Evolutionary conservation across 176 grass and related monocot species (phyloP), one percentile per base, ranked within the genome.

Genomic region (Oropetium thomaeum): DNA sequence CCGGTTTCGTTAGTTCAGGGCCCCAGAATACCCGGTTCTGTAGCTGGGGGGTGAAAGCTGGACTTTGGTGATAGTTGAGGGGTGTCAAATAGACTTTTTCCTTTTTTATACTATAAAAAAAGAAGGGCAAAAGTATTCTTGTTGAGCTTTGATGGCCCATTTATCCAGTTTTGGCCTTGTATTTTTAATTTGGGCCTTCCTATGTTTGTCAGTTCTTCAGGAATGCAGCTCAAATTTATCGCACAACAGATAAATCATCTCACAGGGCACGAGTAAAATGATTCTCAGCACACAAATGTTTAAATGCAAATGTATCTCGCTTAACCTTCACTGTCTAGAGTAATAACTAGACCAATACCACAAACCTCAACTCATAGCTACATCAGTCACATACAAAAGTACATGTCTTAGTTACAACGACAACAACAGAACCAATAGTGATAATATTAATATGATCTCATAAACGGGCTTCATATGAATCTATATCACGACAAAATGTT

Each of bases 401-500:
- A n/a, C 61, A 74, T 67, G 23, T 29, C 65, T 30, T 44, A 17
- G 55, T 54, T 47, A 71, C 44, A 81, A 71, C 19, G 64, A 65
- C 35, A 75, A 20, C 4, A 39, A 12, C 67, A 85, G 4, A 67
- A 79, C 23, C 11, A 45, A 64, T 31, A 35, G 2, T 42, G 40
- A 62, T 26, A 31, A 78, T 26, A 35, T 35, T 35, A 12, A 28
- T 85, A 12, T 61, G 7, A 43, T 58, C 39, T 38, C 33, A 37
- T 37, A 55, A 40, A 72, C 11, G 37, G 57, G 22, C 5, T 8
- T 28, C 15, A 27, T 19, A 20, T 31, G 15, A 28, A 43, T 14
- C 58, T 70, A 22, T 17, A 65, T 23, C 25, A 17, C 12, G 27
- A 62, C 28, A 43, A 69, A 69, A 54, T 45, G 34, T 27, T 15